Conservation (phyloP, 331 rosid genomes). For the Pyrus hybrid region DNA sequence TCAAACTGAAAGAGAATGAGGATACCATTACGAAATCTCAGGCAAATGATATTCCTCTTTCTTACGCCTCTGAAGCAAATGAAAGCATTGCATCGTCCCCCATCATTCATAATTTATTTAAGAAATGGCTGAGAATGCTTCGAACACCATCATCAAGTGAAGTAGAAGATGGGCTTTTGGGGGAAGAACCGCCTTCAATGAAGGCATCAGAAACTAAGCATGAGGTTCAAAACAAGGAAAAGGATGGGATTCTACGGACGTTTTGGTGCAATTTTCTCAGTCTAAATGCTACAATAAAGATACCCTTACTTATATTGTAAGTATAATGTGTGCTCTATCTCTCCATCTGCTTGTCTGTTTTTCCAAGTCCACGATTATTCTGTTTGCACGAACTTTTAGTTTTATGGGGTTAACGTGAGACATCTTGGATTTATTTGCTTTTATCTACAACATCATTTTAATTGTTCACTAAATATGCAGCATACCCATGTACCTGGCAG, state of each 20-base stretch:
- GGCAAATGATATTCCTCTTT: constrained; percentile 51
- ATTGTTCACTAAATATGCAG: constrained; percentile 44
- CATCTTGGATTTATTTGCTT: not conserved
- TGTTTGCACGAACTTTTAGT: not conserved
- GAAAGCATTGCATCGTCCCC: constrained; percentile 48
- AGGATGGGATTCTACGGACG: constrained; percentile 27
- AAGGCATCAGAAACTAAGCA: constrained; percentile 31
- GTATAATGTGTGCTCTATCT: constrained; percentile 22
- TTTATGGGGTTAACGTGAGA: not conserved
- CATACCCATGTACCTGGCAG: constrained; percentile 59
- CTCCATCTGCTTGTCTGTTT: not conserved
- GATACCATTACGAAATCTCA: constrained; percentile 38
- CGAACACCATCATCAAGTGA: constrained; percentile 46
- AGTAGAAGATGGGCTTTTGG: constrained; percentile 42
- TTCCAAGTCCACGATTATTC: not conserved
- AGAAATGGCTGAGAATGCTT: constrained; percentile 62
- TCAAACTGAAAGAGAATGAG: constrained; percentile 54
- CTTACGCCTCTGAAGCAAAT: constrained; percentile 51
- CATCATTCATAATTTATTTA: constrained; percentile 53
- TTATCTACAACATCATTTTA: not conserved
- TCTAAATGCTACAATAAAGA: constrained; percentile 60
- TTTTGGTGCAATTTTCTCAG: constrained; percentile 44
- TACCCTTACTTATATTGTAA: constrained; percentile 78
- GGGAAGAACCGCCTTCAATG: constrained; percentile 36
- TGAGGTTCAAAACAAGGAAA: constrained; percentile 31